A percentile compares a stretch with the other conserved stretches of the same genome.
Evolutionary conservation across 345 rosid genomes (phyloP).

Genomic region (Iberis pinnata): DNA sequence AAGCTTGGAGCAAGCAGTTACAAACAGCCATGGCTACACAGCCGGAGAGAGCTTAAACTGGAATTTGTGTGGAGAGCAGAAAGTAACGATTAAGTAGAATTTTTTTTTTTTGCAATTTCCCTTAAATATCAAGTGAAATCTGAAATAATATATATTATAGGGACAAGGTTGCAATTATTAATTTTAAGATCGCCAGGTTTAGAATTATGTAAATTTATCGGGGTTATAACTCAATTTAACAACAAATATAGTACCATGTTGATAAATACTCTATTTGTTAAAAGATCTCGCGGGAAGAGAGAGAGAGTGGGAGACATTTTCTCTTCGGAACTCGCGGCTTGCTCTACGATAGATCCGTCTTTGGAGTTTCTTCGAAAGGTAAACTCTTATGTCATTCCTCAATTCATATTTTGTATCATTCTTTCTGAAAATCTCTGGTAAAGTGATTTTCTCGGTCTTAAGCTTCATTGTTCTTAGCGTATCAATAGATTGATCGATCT

Average conservation of each 20-base stretch:
- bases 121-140: neutral
- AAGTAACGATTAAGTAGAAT: conserved; percentile 5
- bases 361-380: conserved; percentile 27
- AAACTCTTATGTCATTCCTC: neutral
- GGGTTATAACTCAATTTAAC: neutral
- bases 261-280: conserved; percentile 18
- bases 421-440: conserved; percentile 18
- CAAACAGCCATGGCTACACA: conserved; percentile 41
- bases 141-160: neutral
- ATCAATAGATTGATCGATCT: conserved; percentile 10
- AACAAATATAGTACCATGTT: neutral
- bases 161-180: neutral
- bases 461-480: conserved; percentile 1
- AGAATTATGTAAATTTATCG: neutral
- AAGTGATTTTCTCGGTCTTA: neutral
- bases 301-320: conserved; percentile 24
- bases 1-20: conserved; percentile 33
- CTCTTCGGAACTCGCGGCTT: conserved; percentile 32
- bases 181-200: neutral
- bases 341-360: conserved; percentile 21
- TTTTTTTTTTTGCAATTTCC: neutral
- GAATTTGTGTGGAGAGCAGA: conserved; percentile 18
- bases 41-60: neutral
- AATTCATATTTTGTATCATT: conserved; percentile 14
- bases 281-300: neutral